These are phyloP conservation scores for Geotrichum cucujoidarum DNA, from an alignment of 1,139 yeast species.

Conservation along the genomic window DNA sequence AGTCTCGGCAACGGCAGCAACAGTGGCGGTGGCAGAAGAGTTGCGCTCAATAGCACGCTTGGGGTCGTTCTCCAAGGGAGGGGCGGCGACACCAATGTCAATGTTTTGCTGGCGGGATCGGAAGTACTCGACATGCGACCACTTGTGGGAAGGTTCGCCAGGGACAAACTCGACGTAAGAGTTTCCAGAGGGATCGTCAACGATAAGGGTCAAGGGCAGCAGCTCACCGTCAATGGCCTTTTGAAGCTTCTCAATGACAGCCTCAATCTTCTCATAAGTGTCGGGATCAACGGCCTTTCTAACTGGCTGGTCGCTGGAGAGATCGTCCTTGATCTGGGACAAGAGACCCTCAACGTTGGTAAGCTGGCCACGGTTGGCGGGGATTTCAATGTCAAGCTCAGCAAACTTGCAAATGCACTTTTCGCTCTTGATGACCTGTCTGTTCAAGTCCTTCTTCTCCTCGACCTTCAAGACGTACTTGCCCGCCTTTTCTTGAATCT, in stretches of 20 bases:
- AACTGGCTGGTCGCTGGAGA: conserved; percentile 72
- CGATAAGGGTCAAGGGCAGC: conserved; percentile 70
- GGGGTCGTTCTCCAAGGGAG: conserved; percentile 52
- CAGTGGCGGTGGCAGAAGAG: conserved; percentile 31
- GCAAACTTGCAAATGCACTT: conserved; percentile 74
- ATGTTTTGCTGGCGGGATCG: conserved; percentile 89
- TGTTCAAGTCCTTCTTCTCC: conserved; percentile 65
- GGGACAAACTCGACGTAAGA: conserved; percentile 94
- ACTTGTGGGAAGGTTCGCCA: conserved; percentile 82
- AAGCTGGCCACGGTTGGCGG: conserved; percentile 89
- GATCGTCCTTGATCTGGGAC: conserved; percentile 77
- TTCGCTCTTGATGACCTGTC: conserved; percentile 92
- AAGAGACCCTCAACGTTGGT: conserved; percentile 89
- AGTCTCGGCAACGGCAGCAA: conserved; percentile 37
- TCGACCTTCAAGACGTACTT: conserved; percentile 70
- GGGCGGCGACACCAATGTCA: conserved; percentile 76
- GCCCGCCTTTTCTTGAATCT: conserved; percentile 73
- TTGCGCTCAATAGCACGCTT: neutral
- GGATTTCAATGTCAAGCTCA: conserved; percentile 89
- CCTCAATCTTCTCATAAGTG: conserved; percentile 66
- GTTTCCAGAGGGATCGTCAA: conserved; percentile 96
- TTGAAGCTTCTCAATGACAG: conserved; percentile 57
- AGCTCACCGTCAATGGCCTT: conserved; percentile 58
- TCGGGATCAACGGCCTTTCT: conserved; percentile 71
- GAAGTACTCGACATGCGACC: conserved; percentile 80